Conservation (phyloP, 2,329 filamentous ascomycete species). For the Xylaria sp. region DNA sequence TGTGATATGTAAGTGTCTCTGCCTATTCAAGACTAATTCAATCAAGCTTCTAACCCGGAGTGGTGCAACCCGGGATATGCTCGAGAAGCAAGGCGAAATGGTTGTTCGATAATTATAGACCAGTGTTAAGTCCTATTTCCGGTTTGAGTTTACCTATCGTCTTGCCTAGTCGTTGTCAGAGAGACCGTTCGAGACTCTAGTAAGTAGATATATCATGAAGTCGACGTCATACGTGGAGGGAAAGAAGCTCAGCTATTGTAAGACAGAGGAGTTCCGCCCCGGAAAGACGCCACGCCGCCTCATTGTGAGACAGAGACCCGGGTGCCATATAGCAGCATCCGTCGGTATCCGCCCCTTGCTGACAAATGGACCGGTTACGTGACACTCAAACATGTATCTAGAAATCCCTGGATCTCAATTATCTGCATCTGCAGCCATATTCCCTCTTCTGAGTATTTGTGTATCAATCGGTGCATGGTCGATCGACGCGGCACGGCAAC, state of each 20-base stretch:
- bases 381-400: conserved; percentile 2
- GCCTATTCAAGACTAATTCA: background rate
- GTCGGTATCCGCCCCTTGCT: background rate
- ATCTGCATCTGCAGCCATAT: conserved; percentile 18
- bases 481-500: conserved; percentile 17
- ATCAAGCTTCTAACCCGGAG: background rate
- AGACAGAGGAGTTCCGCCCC: background rate
- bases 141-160: background rate
- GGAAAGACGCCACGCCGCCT: background rate
- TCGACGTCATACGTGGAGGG: background rate
- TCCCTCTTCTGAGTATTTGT: background rate
- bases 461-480: conserved; percentile 4
- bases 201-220: background rate
- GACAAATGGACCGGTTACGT: conserved; percentile 14
- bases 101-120: conserved; percentile 19
- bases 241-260: background rate
- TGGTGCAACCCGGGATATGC: background rate
- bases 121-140: background rate
- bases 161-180: background rate
- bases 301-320: background rate
- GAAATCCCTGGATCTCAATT: background rate
- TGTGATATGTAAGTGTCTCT: background rate
- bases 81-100: background rate
- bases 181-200: background rate
- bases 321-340: background rate